Evolutionary conservation across 352 stramenopile species (phyloP).

Genomic region (Globisporangium echinulatum): DNA sequence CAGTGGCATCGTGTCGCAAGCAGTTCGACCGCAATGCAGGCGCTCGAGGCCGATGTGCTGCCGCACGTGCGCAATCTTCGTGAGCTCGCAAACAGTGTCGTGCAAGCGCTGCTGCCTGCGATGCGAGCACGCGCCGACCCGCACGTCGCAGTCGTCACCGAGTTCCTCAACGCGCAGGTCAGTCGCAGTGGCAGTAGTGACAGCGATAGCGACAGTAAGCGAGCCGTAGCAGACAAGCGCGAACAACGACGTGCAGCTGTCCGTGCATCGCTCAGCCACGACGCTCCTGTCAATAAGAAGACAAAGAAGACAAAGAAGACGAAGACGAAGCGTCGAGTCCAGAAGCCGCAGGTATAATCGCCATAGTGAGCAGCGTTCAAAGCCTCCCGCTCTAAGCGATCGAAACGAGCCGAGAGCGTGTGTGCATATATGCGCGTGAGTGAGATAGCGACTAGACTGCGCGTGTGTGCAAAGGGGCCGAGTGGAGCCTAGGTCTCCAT

Average conservation of each 20-base stretch:
- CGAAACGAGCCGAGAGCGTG: no score
- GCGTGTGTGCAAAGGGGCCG: no score
- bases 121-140: slow-evolving; percentile 20
- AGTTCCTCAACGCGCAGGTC: slow-evolving; percentile 3
- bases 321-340: not conserved
- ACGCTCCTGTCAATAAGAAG: not conserved
- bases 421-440: no score
- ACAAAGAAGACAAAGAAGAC: slow-evolving; percentile 1
- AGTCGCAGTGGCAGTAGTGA: not conserved
- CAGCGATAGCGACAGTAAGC: not conserved
- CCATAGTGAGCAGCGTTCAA: no score
- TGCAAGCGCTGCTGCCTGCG: slow-evolving; percentile 16
- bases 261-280: no score
- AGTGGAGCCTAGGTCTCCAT: slow-evolving; percentile 23
- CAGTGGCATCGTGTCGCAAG: not conserved
- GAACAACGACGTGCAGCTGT: no score
- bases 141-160: slow-evolving; percentile 10
- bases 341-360: not conserved
- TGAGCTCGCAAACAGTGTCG: slow-evolving; percentile 5
- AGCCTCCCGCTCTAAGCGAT: no score
- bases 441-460: no score
- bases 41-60: slow-evolving; percentile 15
- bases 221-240: not conserved
- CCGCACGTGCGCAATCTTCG: slow-evolving; percentile 5
- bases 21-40: not conserved